phyloP scores from a whole-genome alignment of 768 basidiomycete genomes.

The Auriscalpium orientale region DNA sequence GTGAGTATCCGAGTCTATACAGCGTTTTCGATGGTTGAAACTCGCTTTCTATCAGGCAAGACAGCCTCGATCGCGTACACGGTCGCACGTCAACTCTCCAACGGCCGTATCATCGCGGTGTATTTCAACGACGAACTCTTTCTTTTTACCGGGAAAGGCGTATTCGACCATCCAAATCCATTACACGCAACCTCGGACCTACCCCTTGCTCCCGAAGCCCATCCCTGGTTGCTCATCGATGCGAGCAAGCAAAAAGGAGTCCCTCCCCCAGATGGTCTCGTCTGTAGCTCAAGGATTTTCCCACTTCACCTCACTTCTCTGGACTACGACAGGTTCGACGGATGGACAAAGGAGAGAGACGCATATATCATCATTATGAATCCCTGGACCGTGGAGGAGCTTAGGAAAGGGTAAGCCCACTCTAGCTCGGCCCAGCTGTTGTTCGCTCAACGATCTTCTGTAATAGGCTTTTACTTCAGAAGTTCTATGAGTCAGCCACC shows the following conservation, averaged over 20 bases:
- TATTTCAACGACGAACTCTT: not conserved
- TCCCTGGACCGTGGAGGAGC: not conserved
- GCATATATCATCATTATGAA: not conserved
- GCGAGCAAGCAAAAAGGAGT: not conserved
- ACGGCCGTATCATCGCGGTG: not conserved
- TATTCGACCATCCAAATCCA: not conserved
- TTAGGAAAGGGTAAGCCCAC: not conserved
- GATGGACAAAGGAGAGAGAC: not conserved
- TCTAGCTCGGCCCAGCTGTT: not conserved
- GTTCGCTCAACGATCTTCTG: not conserved
- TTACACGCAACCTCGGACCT: not conserved
- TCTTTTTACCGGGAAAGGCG: not conserved
- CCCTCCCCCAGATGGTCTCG: not conserved
- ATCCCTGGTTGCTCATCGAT: not conserved
- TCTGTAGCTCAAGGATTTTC: not conserved
- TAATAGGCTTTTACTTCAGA: not conserved
- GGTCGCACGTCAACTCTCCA: not conserved
- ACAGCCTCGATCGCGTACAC: not conserved
- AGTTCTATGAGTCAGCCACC: not conserved
- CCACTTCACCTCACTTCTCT: not conserved
- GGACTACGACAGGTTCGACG: not conserved
- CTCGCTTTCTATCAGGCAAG: not conserved
- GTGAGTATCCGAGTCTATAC: not conserved
- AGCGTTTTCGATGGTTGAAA: no score
- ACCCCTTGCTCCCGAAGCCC: not conserved